phyloP scores from a whole-genome alignment of 495 filamentous ascomycete species.

The Penicillium lividum region DNA sequence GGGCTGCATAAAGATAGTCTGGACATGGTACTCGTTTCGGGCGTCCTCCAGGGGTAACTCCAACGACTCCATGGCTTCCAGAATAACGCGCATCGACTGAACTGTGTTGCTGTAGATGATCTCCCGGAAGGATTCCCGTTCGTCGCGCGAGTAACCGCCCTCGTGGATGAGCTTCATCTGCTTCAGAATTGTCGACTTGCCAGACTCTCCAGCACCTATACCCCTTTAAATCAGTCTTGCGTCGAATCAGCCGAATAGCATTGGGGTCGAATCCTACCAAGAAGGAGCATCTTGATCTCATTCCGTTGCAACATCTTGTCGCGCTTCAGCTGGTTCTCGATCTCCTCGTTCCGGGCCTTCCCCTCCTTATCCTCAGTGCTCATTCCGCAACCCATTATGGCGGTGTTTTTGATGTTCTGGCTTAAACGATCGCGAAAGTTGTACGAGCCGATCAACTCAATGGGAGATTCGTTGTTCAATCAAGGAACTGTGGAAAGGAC shows the following conservation, averaged over 20 bases:
- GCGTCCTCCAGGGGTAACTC: slow-evolving; percentile 86
- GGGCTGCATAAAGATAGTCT: slow-evolving; percentile 95
- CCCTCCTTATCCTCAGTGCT: slow-evolving; percentile 99
- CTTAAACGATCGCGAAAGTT: slow-evolving; percentile 18
- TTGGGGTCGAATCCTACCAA: slow-evolving; percentile 63
- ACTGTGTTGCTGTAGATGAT: slow-evolving; percentile 99
- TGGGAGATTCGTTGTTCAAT: slow-evolving; percentile 12
- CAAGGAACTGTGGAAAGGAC: slow-evolving; percentile 14
- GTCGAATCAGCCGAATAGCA: not conserved
- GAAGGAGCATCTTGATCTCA: slow-evolving; percentile 98
- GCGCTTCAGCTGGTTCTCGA: slow-evolving; percentile 94
- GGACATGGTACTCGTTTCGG: slow-evolving; percentile 88
- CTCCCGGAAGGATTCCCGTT: slow-evolving; percentile 73
- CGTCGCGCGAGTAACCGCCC: slow-evolving; percentile 58
- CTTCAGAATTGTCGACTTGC: slow-evolving; percentile 98
- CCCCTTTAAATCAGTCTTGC: not conserved
- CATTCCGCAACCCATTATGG: slow-evolving; percentile 99
- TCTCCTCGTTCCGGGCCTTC: slow-evolving; percentile 98
- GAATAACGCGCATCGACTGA: slow-evolving; percentile 93
- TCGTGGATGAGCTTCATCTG: slow-evolving; percentile 84
- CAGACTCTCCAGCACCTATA: slow-evolving; percentile 96
- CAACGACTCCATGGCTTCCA: slow-evolving; percentile 94
- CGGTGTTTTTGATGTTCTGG: slow-evolving; percentile 31
- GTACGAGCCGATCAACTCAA: slow-evolving; percentile 26
- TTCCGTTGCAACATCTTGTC: slow-evolving; percentile 96